Evolutionary conservation across 2,329 filamentous ascomycete genomes (phyloP).

Genomic region (Arthroderma sp.): DNA sequence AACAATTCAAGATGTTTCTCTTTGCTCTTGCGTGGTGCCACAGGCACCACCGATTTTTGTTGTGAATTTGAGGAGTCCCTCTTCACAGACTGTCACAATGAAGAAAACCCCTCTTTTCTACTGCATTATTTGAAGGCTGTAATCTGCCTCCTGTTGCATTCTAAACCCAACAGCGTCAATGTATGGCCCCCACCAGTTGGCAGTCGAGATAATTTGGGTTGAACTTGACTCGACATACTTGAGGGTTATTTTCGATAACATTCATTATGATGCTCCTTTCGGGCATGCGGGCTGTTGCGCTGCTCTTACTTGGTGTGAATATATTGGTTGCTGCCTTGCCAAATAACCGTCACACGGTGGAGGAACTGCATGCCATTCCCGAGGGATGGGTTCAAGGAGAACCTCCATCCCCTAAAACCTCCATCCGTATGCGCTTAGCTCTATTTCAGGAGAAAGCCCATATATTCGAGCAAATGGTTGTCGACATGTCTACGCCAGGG

Average conservation of each 20-base stretch:
- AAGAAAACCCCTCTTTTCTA: not conserved
- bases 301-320: not conserved
- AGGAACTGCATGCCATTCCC: slow-evolving; percentile 23
- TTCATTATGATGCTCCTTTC: not conserved
- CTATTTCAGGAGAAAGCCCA: slow-evolving; percentile 39
- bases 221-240: not conserved
- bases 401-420: slow-evolving; percentile 25
- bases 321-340: not conserved
- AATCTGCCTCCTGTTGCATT: not conserved
- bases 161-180: no score
- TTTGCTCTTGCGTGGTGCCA: not conserved
- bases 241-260: not conserved
- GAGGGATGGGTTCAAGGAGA: slow-evolving; percentile 24
- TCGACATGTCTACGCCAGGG: slow-evolving; percentile 51
- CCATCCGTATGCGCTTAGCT: slow-evolving; percentile 40
- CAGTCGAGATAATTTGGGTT: not conserved
- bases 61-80: not conserved
- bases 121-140: not conserved
- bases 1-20: not conserved
- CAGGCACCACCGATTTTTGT: not conserved
- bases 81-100: not conserved
- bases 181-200: not conserved
- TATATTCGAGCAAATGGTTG: slow-evolving; percentile 46
- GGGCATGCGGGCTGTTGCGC: not conserved
- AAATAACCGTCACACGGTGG: slow-evolving; percentile 14